These are phyloP conservation scores for Intubia oerlemansii DNA, from an alignment of 2,329 filamentous ascomycete genomes.

Conservation along the genomic window DNA sequence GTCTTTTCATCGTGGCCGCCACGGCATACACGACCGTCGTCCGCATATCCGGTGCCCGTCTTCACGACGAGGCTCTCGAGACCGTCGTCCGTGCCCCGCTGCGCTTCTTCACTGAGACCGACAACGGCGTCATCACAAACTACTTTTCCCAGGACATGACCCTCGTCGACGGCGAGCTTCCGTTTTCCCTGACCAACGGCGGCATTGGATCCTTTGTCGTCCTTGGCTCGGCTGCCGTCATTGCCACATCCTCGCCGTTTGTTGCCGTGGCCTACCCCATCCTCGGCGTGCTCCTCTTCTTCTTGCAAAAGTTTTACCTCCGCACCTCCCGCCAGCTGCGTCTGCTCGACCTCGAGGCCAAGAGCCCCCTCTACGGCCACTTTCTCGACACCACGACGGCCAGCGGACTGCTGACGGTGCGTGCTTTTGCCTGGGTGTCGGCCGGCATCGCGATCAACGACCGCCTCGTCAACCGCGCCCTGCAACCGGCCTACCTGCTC, in stretches of 20 bases:
- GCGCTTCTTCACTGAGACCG: slow-evolving; percentile 15
- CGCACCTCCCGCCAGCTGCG: slow-evolving; percentile 38
- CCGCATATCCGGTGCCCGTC: slow-evolving; percentile 6
- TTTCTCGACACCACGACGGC: slow-evolving; percentile 35
- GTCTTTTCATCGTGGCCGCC: slow-evolving; percentile 8
- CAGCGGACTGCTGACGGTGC: slow-evolving; percentile 31
- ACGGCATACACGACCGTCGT: slow-evolving; percentile 10
- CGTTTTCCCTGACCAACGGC: slow-evolving; percentile 11
- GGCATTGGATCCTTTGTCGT: slow-evolving; percentile 7
- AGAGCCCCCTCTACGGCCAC: slow-evolving; percentile 32
- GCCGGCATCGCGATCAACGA: slow-evolving; percentile 21
- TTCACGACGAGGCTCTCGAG: slow-evolving; percentile 12
- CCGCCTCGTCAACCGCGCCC: slow-evolving; percentile 27
- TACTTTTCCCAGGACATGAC: slow-evolving; percentile 22
- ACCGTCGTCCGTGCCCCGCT: slow-evolving; percentile 15
- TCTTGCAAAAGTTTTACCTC: slow-evolving; percentile 35
- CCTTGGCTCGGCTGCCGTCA: slow-evolving; percentile 12
- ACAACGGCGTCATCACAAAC: slow-evolving; percentile 16
- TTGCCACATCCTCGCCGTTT: slow-evolving; percentile 11
- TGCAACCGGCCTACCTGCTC: slow-evolving; percentile 34
- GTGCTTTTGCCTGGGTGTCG: slow-evolving; percentile 33
- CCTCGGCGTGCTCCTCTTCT: slow-evolving; percentile 22
- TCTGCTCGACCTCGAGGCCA: slow-evolving; percentile 38
- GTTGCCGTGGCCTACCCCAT: slow-evolving; percentile 24
- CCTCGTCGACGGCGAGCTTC: slow-evolving; percentile 18